phyloP scores from a whole-genome alignment of 345 rosid species.

The Populus euphratica region DNA sequence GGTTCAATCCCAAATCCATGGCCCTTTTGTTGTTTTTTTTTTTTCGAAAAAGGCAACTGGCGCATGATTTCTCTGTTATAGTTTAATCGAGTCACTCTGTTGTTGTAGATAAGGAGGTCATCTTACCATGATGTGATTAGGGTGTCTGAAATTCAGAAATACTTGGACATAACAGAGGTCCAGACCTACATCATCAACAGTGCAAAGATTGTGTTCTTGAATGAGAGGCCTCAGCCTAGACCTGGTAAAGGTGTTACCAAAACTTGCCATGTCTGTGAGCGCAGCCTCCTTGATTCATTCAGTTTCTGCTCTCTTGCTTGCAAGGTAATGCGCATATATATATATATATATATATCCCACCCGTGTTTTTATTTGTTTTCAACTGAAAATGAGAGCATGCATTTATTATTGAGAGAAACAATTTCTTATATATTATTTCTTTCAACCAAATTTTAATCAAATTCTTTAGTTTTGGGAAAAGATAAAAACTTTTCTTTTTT shows the following conservation, averaged over 20 bases:
- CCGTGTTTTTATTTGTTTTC: too few species aligned
- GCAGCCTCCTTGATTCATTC: slow-evolving; percentile 92
- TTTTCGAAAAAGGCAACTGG: background rate
- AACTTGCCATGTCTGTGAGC: slow-evolving; percentile 89
- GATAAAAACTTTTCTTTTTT: too few species aligned
- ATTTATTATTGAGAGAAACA: too few species aligned
- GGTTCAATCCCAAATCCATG: background rate
- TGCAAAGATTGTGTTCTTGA: slow-evolving; percentile 91
- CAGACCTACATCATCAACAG: slow-evolving; percentile 98
- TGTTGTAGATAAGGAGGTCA: slow-evolving; percentile 83
- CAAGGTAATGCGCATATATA: slow-evolving; percentile 45
- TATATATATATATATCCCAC: too few species aligned
- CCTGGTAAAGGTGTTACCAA: slow-evolving; percentile 93
- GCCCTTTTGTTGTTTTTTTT: background rate
- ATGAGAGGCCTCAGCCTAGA: slow-evolving; percentile 96
- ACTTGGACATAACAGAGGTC: slow-evolving; percentile 78
- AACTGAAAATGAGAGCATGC: too few species aligned
- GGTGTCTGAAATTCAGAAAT: slow-evolving; percentile 83
- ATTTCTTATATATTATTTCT: too few species aligned
- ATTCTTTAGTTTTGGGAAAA: too few species aligned
- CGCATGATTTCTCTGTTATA: background rate
- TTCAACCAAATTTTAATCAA: background rate
- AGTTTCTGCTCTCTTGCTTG: slow-evolving; percentile 97
- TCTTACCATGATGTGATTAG: slow-evolving; percentile 99
- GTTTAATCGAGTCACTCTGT: background rate